Conservation (phyloP, 257 asterid species). For the Knoxia roxburghii region DNA sequence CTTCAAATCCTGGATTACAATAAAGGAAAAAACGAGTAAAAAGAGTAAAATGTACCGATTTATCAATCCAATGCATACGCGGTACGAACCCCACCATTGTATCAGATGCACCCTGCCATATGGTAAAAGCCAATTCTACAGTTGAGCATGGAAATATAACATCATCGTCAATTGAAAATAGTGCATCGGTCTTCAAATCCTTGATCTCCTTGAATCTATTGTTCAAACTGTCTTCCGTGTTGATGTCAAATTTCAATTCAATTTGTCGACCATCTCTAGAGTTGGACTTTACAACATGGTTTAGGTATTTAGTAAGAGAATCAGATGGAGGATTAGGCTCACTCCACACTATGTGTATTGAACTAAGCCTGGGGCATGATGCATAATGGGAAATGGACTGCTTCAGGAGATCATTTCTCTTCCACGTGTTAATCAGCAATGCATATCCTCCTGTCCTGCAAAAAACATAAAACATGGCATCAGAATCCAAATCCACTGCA, state of each 20-base stretch:
- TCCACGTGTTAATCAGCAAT: conserved; percentile 81
- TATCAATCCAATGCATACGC: conserved; percentile 66
- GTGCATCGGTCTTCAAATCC: conserved; percentile 67
- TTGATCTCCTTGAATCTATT: conserved; percentile 80
- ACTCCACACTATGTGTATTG: conserved; percentile 75
- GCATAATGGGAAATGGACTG: conserved; percentile 71
- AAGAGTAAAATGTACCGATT: conserved; percentile 36
- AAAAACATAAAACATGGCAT: conserved; percentile 1
- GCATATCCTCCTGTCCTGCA: conserved; percentile 79
- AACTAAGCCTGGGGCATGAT: conserved; percentile 64
- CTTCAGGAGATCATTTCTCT: conserved; percentile 75
- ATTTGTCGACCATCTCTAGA: conserved; percentile 44
- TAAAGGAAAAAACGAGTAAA: neutral
- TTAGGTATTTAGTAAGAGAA: conserved; percentile 49
- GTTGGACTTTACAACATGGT: conserved; percentile 33
- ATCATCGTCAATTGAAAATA: conserved; percentile 80
- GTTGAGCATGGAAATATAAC: conserved; percentile 68
- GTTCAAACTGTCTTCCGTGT: conserved; percentile 79
- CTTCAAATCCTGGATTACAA: neutral
- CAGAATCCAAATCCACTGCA: neutral
- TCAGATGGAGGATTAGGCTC: conserved; percentile 70
- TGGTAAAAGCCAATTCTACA: conserved; percentile 63
- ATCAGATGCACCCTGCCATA: conserved; percentile 76
- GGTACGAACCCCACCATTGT: conserved; percentile 94
- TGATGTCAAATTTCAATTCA: conserved; percentile 58